Evolutionary conservation across 352 stramenopile species (phyloP).

Genomic region (Discostella stelligera): DNA sequence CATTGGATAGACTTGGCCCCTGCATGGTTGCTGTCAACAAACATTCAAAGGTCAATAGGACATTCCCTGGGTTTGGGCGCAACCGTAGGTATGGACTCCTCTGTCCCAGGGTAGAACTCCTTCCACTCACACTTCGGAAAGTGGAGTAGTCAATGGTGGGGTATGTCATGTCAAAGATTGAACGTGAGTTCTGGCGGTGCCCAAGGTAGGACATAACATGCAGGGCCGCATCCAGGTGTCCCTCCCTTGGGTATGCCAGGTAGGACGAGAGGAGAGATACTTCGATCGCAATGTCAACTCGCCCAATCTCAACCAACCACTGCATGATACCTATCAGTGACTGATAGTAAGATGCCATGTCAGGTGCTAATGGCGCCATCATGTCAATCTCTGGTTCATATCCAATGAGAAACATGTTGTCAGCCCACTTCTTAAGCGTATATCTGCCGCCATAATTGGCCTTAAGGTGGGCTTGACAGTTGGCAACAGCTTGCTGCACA

Average conservation of each 20-base stretch:
- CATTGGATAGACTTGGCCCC: slow-evolving; percentile 28
- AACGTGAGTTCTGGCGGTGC: slow-evolving; percentile 22
- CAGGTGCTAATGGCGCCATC: neutral
- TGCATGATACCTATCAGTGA: slow-evolving; percentile 51
- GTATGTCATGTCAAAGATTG: slow-evolving; percentile 41
- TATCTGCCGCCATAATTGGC: neutral
- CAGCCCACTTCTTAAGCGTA: slow-evolving; percentile 3
- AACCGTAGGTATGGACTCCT: slow-evolving; percentile 38
- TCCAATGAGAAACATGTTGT: slow-evolving; percentile 30
- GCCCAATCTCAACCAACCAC: slow-evolving; percentile 60
- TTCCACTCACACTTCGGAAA: slow-evolving; percentile 45
- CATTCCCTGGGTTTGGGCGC: slow-evolving; percentile 27
- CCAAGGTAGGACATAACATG: slow-evolving; percentile 30
- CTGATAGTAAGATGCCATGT: slow-evolving; percentile 42
- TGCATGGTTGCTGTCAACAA: slow-evolving; percentile 47
- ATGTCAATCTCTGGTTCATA: slow-evolving; percentile 52
- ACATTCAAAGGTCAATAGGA: slow-evolving; percentile 22
- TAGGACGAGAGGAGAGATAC: slow-evolving; percentile 53
- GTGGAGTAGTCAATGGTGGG: slow-evolving; percentile 15
- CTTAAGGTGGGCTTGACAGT: slow-evolving; percentile 27
- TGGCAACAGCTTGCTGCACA: slow-evolving; percentile 24
- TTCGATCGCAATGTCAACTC: slow-evolving; percentile 55
- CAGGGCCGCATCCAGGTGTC: slow-evolving; percentile 29
- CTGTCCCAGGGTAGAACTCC: slow-evolving; percentile 41
- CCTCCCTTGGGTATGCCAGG: slow-evolving; percentile 51